phyloP scores from a whole-genome alignment of 306 rosid species.

The Mimosa bimucronata region DNA sequence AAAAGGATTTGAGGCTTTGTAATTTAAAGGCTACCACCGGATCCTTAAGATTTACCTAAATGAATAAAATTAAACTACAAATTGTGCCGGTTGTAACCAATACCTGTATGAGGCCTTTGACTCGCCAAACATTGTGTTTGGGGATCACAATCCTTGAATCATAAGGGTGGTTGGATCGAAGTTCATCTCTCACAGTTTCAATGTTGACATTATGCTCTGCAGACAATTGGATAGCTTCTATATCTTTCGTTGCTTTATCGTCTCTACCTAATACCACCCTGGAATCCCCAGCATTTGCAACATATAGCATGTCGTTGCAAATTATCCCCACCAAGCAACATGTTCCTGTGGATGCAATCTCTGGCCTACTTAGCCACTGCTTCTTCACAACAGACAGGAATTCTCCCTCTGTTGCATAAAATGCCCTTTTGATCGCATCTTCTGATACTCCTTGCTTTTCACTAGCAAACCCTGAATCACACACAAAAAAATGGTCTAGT shows the following conservation, averaged over 20 bases:
- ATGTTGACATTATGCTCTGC: constrained; percentile 83
- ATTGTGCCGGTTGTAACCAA: no score
- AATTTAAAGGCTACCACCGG: background rate
- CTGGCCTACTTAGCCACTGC: constrained; percentile 71
- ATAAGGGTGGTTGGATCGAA: constrained; percentile 63
- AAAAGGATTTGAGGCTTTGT: background rate
- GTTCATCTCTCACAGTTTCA: constrained; percentile 78
- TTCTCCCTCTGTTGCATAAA: constrained; percentile 72
- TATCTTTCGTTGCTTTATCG: constrained; percentile 61
- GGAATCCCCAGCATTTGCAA: constrained; percentile 92
- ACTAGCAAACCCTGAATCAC: constrained; percentile 64
- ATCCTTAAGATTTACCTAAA: no score
- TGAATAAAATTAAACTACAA: no score
- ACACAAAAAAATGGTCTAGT: constrained; percentile 8
- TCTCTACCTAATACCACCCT: constrained; percentile 72
- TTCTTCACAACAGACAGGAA: constrained; percentile 77
- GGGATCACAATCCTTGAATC: constrained; percentile 77
- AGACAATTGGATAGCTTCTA: constrained; percentile 72
- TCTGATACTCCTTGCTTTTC: constrained; percentile 75
- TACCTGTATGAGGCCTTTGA: constrained; percentile 97
- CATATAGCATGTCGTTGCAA: constrained; percentile 60
- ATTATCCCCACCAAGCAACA: constrained; percentile 89
- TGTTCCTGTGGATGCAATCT: constrained; percentile 83
- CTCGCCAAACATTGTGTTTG: constrained; percentile 88
- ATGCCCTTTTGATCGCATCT: constrained; percentile 60